These are phyloP conservation scores for Mortierella sp. DNA, from an alignment of 371 early-diverging fungal species.

Conservation along the genomic window DNA sequence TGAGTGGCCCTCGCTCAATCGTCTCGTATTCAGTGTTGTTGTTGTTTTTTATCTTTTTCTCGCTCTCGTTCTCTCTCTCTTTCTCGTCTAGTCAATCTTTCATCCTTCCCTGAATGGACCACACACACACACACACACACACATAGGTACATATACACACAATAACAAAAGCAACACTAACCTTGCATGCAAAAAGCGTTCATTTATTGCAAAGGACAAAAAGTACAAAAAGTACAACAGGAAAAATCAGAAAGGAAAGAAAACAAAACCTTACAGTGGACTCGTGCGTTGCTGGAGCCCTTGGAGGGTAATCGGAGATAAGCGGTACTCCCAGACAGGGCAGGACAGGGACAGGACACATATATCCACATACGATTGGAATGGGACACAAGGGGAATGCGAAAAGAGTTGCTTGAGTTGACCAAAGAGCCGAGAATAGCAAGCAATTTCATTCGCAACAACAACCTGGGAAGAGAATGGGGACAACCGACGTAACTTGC, in stretches of 20 bases:
- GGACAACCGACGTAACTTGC: too few species aligned
- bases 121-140: not conserved
- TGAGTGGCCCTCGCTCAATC: constrained; percentile 12
- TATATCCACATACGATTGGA: not conserved
- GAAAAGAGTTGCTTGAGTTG: not conserved
- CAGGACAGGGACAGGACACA: not conserved
- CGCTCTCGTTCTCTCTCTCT: not conserved
- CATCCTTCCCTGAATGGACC: not conserved
- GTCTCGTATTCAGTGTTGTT: not conserved
- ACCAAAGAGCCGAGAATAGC: too few species aligned
- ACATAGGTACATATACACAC: not conserved
- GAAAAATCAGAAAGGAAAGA: not conserved
- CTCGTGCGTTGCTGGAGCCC: constrained; percentile 13
- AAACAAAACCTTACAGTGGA: constrained; percentile 7
- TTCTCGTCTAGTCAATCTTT: not conserved
- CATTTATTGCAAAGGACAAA: not conserved
- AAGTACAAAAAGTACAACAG: not conserved
- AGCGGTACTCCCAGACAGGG: not conserved
- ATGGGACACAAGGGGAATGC: not conserved
- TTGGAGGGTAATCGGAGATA: constrained; percentile 2
- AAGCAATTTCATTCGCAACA: too few species aligned
- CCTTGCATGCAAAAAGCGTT: constrained; percentile 10
- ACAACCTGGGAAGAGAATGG: not conserved
- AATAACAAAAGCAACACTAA: not conserved
- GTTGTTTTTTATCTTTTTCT: not conserved